Evolutionary conservation across 1,139 yeast species (phyloP), one percentile per base, ranked within the genome.

Genomic region (Pichia kudriavzevii): DNA sequence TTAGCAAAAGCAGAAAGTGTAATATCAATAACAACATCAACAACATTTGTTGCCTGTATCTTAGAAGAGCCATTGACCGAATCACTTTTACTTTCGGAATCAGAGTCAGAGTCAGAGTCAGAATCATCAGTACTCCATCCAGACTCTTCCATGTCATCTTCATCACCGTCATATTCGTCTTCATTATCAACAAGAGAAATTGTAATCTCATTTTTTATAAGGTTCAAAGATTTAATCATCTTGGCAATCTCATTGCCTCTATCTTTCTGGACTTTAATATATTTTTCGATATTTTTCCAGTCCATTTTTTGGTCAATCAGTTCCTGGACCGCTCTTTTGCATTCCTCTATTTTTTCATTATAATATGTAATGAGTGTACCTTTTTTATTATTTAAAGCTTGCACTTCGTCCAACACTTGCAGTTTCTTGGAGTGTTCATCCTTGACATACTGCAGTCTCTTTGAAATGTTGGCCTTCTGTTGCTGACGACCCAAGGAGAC

Each of bases 261-360:
- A 2, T 64, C 59, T 48, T 84, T 79, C 49, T 88, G 95, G 32
- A 77, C 67, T 36, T 69, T 63, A 36, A 91, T 77, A 38, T 79
- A 62, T 45, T 79, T 76, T 53, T 82, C 95, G 41, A 88, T 87
- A 44, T 85, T 82, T 22, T 75, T 70, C 98, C 98, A 91, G 55
- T 91, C 97, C 88, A 85, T 84, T 45, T 85, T 93, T 53, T 84
- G 94, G 35, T 79, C 77, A 5, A 88, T 46, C 38, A 84, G 60
- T 1, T 64, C 64, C 40, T 77, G 79, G 7, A 91, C 80, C 9
- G 84, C 79, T 11, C 56, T 61, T 40, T 74, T 78, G 31, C 94
- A 87, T 18, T 74, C 73, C 36, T 81, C 91, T 3, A 88, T 88
- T 24, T 74, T 53, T 22, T 75, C 76, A 4, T 93, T 80, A 53